Percentiles rank a stretch among this genome's conserved stretches.
phyloP scores from a whole-genome alignment of 2,329 filamentous ascomycete species.

The Ascochyta koolunga region DNA sequence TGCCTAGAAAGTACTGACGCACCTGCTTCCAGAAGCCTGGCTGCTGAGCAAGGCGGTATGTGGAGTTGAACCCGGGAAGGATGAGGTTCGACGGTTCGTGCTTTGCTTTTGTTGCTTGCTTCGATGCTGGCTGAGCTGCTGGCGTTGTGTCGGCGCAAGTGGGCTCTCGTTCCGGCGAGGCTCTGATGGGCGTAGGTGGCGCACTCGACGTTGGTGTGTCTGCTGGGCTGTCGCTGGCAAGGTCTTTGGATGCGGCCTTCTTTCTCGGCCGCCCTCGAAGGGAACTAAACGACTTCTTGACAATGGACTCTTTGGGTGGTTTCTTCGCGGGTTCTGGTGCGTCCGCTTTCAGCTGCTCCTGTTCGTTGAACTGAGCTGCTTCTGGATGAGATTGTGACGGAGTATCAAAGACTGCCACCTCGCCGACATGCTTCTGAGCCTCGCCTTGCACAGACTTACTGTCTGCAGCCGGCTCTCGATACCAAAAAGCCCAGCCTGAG shows the following conservation, averaged over 20 bases:
- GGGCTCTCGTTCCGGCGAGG: constrained; percentile 34
- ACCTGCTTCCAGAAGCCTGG: constrained; percentile 55
- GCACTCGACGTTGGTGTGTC: constrained; percentile 47
- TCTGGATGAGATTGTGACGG: constrained; percentile 58
- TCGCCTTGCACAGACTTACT: constrained; percentile 61
- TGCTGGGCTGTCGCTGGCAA: constrained; percentile 22
- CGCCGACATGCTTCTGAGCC: constrained; percentile 62
- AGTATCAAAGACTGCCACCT: constrained; percentile 58
- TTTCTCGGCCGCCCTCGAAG: constrained; percentile 39
- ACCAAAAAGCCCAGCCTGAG: constrained; percentile 85
- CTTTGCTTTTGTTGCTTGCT: constrained; percentile 30
- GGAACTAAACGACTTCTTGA: constrained; percentile 40
- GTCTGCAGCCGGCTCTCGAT: constrained; percentile 62
- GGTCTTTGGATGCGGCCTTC: constrained; percentile 30
- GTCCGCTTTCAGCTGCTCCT: constrained; percentile 34
- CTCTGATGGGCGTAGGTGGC: constrained; percentile 36
- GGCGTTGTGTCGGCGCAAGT: constrained; percentile 34
- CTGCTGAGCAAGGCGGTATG: constrained; percentile 61
- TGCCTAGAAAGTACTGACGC: constrained; percentile 49
- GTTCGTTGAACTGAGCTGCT: constrained; percentile 58
- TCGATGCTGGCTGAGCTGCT: constrained; percentile 34
- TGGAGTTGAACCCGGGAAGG: constrained; percentile 71
- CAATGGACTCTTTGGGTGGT: constrained; percentile 22
- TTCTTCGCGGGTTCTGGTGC: constrained; percentile 25
- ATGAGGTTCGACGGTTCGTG: constrained; percentile 65